A percentile compares a stretch with the other conserved stretches of the same genome.
Conservation (phyloP, 192 early-diverging fungal genomes). For the Obelidium mucronatum region DNA sequence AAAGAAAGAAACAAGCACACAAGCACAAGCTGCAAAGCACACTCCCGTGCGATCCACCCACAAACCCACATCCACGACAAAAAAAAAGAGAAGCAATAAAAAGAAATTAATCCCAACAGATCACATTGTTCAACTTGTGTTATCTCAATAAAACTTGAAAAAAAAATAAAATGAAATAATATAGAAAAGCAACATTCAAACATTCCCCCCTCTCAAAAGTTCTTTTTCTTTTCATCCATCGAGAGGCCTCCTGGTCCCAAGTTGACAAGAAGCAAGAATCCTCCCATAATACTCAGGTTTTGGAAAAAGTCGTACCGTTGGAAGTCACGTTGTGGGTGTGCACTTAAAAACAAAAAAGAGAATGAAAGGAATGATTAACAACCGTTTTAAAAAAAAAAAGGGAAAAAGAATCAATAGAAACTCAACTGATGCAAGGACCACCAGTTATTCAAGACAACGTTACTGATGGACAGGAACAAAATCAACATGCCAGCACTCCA, state of each 20-base stretch:
- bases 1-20: too few species aligned
- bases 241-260: slow-evolving; percentile 90
- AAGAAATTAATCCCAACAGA: too few species aligned
- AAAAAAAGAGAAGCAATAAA: too few species aligned
- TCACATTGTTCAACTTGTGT: too few species aligned
- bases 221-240: slow-evolving; percentile 97
- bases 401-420: neutral
- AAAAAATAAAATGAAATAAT: too few species aligned
- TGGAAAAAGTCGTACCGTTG: slow-evolving; percentile 99
- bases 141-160: too few species aligned
- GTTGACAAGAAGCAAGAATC: slow-evolving; percentile 91
- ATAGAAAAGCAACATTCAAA: too few species aligned
- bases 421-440: slow-evolving; percentile 80
- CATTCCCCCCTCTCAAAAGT: slow-evolving; percentile 64
- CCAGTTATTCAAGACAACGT: slow-evolving; percentile 96
- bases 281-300: slow-evolving; percentile 93
- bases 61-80: too few species aligned
- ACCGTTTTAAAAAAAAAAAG: neutral
- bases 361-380: slow-evolving; percentile 1
- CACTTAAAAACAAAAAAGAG: too few species aligned
- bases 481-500: slow-evolving; percentile 95
- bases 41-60: too few species aligned
- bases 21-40: too few species aligned
- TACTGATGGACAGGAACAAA: slow-evolving; percentile 86
- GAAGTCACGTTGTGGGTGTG: slow-evolving; percentile 72